Percentiles rank a stretch among this genome's conserved stretches.
These are phyloP conservation scores for Podaxis sp. DNA, from an alignment of 768 basidiomycete genomes.

Conservation along the genomic window DNA sequence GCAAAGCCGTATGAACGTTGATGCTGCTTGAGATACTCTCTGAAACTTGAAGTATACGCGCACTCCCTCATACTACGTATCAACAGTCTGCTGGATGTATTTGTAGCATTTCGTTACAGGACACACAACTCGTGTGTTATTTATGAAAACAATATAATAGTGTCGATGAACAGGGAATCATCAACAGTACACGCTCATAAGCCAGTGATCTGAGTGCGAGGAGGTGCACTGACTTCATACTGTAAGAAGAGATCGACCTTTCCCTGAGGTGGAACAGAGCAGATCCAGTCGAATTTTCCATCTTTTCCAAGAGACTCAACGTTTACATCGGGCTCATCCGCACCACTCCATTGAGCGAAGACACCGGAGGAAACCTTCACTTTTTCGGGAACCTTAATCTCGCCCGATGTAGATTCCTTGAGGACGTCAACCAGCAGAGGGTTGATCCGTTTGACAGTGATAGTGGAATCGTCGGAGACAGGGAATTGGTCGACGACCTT, in stretches of 20 bases:
- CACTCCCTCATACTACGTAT: too few species aligned
- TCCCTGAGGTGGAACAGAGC: conserved; percentile 28
- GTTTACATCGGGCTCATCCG: conserved; percentile 30
- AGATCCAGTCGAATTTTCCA: conserved; percentile 35
- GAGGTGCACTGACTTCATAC: conserved; percentile 37
- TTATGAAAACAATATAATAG: too few species aligned
- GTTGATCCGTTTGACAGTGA: conserved; percentile 41
- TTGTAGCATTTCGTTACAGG: too few species aligned
- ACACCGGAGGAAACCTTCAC: conserved; percentile 29
- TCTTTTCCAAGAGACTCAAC: conserved; percentile 27
- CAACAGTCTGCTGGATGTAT: too few species aligned
- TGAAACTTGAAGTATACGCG: too few species aligned
- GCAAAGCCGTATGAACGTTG: too few species aligned
- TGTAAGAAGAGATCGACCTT: conserved; percentile 36
- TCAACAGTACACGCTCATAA: conserved; percentile 7
- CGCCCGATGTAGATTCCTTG: conserved; percentile 15
- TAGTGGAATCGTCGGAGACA: conserved; percentile 35
- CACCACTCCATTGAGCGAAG: conserved; percentile 39
- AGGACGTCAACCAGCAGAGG: conserved; percentile 22
- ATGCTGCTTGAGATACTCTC: too few species aligned
- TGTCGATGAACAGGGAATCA: too few species aligned
- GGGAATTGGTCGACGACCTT: conserved; percentile 42
- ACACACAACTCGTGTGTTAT: too few species aligned
- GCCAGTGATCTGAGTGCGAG: conserved; percentile 23
- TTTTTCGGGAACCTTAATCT: conserved; percentile 18